A percentile compares a stretch with the other conserved stretches of the same genome.
Evolutionary conservation across 352 stramenopile genomes (phyloP).

Genomic region (Phytophthora lateralis): DNA sequence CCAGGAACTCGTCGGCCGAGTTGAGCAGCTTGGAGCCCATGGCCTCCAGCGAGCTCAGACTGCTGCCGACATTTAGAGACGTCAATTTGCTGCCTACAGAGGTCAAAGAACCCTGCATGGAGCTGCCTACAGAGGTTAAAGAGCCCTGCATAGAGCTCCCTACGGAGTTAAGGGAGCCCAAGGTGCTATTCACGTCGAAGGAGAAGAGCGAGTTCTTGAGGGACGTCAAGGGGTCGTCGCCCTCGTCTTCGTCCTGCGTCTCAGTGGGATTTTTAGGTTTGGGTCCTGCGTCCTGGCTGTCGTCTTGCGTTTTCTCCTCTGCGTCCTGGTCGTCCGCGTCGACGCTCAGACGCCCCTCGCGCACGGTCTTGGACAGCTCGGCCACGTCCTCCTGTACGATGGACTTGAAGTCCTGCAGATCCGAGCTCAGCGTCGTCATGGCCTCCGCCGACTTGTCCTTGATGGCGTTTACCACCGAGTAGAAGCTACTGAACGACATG

Average conservation of each 20-base stretch:
- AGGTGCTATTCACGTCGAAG: conserved; percentile 44
- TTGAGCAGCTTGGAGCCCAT: conserved; percentile 76
- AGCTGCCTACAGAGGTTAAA: conserved; percentile 38
- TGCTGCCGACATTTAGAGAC: conserved; percentile 35
- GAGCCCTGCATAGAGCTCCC: conserved; percentile 30
- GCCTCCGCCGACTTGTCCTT: conserved; percentile 72
- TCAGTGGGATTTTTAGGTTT: background rate
- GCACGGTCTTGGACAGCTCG: conserved; percentile 60
- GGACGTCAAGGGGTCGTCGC: conserved; percentile 21
- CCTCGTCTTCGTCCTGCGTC: conserved; percentile 13
- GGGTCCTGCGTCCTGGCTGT: background rate
- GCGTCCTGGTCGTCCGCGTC: conserved; percentile 29
- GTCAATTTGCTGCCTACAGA: conserved; percentile 42
- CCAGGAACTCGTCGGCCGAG: conserved; percentile 68
- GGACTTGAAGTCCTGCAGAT: conserved; percentile 71
- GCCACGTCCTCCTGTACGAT: conserved; percentile 76
- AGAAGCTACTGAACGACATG: conserved; percentile 61
- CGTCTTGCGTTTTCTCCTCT: conserved; percentile 10
- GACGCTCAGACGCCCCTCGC: conserved; percentile 50
- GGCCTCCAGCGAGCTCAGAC: conserved; percentile 52
- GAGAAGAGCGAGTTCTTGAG: conserved; percentile 62
- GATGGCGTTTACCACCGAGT: conserved; percentile 50
- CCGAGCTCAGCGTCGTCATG: conserved; percentile 73
- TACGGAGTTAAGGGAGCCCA: conserved; percentile 47
- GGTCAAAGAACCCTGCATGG: conserved; percentile 34